phyloP scores from a whole-genome alignment of 768 basidiomycete genomes.

The Harrya chromipes region DNA sequence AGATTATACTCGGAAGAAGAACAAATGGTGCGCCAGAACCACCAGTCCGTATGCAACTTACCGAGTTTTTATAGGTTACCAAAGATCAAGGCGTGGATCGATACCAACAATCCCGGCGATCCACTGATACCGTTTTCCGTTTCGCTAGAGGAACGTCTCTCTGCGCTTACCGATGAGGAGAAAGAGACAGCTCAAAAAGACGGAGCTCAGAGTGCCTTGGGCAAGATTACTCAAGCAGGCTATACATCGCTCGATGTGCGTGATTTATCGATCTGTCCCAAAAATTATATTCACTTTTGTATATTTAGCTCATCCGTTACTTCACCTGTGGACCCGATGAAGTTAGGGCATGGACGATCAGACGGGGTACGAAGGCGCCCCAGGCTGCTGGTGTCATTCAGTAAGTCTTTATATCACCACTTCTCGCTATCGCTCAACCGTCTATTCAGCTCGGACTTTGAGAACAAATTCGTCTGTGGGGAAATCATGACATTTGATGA shows the following conservation, averaged over 20 bases:
- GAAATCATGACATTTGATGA: slow-evolving; percentile 95
- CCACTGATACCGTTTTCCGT: slow-evolving; percentile 96
- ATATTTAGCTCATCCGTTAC: slow-evolving; percentile 81
- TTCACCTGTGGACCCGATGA: slow-evolving; percentile 97
- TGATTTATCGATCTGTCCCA: slow-evolving; percentile 4
- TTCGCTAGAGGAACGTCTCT: slow-evolving; percentile 88
- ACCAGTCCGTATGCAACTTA: not conserved
- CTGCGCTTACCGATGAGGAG: slow-evolving; percentile 56
- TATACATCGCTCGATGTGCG: slow-evolving; percentile 81
- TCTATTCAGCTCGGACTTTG: slow-evolving; percentile 78
- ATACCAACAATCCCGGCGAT: slow-evolving; percentile 94
- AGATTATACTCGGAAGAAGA: slow-evolving; percentile 96
- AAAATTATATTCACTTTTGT: not conserved
- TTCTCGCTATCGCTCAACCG: not conserved
- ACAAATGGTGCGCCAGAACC: slow-evolving; percentile 72
- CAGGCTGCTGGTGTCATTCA: slow-evolving; percentile 99
- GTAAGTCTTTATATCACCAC: slow-evolving; percentile 42
- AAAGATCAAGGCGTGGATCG: slow-evolving; percentile 98
- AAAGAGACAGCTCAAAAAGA: slow-evolving; percentile 76
- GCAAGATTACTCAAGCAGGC: slow-evolving; percentile 94
- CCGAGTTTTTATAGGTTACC: slow-evolving; percentile 57
- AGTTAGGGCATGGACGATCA: slow-evolving; percentile 97
- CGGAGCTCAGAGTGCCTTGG: slow-evolving; percentile 72
- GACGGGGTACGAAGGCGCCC: slow-evolving; percentile 91
- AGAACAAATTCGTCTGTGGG: slow-evolving; percentile 96